phyloP scores from a whole-genome alignment of 768 basidiomycete species.

The Scleroderma bovista region DNA sequence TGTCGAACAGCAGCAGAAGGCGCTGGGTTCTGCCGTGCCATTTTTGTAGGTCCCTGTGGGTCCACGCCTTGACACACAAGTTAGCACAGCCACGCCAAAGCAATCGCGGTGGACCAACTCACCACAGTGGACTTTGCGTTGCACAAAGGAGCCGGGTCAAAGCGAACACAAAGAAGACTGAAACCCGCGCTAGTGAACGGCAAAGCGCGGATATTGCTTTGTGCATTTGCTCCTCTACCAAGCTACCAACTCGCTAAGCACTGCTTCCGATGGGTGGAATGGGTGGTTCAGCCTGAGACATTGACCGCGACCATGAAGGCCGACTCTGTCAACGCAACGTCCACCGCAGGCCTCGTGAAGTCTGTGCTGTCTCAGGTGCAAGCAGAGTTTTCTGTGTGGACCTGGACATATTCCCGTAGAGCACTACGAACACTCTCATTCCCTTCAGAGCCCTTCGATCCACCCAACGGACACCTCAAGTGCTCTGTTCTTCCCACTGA shows the following conservation, averaged over 20 bases:
- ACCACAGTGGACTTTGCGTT: neutral
- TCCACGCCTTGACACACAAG: constrained; percentile 13
- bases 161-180: neutral
- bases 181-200: neutral
- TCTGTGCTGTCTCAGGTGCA: constrained; percentile 16
- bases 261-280: no score
- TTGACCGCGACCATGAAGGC: no score
- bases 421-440: constrained; percentile 10
- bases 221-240: no score
- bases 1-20: constrained; percentile 20
- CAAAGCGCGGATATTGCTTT: neutral
- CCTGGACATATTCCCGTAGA: constrained; percentile 9
- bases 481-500: no score
- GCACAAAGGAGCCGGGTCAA: neutral
- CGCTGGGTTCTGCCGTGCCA: constrained; percentile 16
- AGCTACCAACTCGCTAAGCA: no score
- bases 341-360: constrained; percentile 9
- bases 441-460: constrained; percentile 7
- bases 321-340: no score
- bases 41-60: constrained; percentile 33
- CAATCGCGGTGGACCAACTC: neutral
- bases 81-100: neutral
- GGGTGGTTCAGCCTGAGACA: no score
- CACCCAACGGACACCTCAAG: constrained; percentile 7
- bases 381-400: constrained; percentile 20